A percentile compares a stretch with the other conserved stretches of the same genome.
Evolutionary conservation across 805 yeast species (phyloP).

Genomic region (Ogataea methanolica): DNA sequence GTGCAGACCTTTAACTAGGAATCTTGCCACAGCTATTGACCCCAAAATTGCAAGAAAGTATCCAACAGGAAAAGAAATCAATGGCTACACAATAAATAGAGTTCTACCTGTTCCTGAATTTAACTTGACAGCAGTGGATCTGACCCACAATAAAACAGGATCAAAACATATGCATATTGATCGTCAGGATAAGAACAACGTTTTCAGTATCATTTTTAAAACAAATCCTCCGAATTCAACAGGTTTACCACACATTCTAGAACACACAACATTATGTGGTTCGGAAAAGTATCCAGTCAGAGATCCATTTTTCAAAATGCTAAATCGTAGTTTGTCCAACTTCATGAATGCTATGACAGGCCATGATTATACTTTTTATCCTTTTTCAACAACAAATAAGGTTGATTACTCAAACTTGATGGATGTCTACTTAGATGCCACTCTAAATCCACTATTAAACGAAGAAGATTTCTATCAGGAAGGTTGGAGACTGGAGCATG

Average conservation of each 20-base stretch:
- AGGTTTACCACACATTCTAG: constrained; percentile 94
- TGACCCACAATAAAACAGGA: constrained; percentile 66
- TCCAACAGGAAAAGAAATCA: constrained; percentile 56
- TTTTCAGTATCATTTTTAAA: constrained; percentile 83
- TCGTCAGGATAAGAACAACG: constrained; percentile 78
- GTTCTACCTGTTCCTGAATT: constrained; percentile 76
- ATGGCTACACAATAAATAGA: constrained; percentile 65
- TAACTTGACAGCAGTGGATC: constrained; percentile 70
- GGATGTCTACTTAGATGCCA: constrained; percentile 85
- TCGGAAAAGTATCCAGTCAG: constrained; percentile 87
- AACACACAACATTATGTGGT: constrained; percentile 95
- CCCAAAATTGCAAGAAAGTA: constrained; percentile 36
- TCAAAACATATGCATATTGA: constrained; percentile 83
- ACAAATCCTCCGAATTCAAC: constrained; percentile 94
- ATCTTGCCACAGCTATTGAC: constrained; percentile 9
- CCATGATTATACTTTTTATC: constrained; percentile 91
- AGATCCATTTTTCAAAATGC: constrained; percentile 97
- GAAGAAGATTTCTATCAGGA: constrained; percentile 87
- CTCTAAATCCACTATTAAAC: constrained; percentile 73
- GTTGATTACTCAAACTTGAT: constrained; percentile 79
- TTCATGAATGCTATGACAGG: constrained; percentile 99
- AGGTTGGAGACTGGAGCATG: constrained; percentile 94
- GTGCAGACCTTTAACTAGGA: not conserved
- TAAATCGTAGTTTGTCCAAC: constrained; percentile 87
- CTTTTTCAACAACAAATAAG: constrained; percentile 89